These are phyloP conservation scores for Globisporangium splendens DNA, from an alignment of 352 stramenopile genomes.

Conservation along the genomic window DNA sequence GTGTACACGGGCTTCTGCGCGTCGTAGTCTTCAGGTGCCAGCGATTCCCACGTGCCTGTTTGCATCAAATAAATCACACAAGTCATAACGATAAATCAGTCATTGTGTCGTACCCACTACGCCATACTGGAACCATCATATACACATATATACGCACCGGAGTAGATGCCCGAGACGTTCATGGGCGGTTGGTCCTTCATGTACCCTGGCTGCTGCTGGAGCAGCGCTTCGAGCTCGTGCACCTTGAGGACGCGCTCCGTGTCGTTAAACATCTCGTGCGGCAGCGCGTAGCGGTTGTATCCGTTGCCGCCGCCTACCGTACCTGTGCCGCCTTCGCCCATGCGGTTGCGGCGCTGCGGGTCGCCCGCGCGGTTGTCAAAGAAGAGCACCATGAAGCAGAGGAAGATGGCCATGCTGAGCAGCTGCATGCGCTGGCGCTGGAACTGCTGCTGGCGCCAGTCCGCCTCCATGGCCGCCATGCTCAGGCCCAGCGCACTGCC, in stretches of 20 bases:
- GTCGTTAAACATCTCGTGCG: constrained; percentile 56
- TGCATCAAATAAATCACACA: constrained; percentile 2
- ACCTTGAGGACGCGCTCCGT: constrained; percentile 50
- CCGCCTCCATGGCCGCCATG: constrained; percentile 63
- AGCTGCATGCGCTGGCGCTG: constrained; percentile 87
- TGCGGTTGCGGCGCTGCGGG: constrained; percentile 17
- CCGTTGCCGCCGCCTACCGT: constrained; percentile 12
- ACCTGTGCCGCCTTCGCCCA: constrained; percentile 10
- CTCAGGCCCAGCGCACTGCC: constrained; percentile 43
- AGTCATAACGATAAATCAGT: constrained; percentile 1
- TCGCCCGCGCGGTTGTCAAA: constrained; percentile 71
- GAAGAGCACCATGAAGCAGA: constrained; percentile 86
- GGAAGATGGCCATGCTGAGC: constrained; percentile 83
- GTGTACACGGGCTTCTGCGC: constrained; percentile 48
- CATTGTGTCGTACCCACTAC: background rate
- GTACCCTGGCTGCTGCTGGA: constrained; percentile 50
- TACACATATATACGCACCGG: constrained; percentile 22
- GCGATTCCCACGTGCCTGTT: constrained; percentile 53
- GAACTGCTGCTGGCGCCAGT: constrained; percentile 84
- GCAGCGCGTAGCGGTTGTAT: constrained; percentile 36
- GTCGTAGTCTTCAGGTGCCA: constrained; percentile 57
- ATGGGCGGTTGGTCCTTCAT: constrained; percentile 29
- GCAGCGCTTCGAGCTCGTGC: constrained; percentile 42
- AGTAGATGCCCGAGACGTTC: constrained; percentile 82
- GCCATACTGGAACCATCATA: background rate